Conservation (phyloP, 176 grass and related monocot genomes). For the Elymus sibiricus region DNA sequence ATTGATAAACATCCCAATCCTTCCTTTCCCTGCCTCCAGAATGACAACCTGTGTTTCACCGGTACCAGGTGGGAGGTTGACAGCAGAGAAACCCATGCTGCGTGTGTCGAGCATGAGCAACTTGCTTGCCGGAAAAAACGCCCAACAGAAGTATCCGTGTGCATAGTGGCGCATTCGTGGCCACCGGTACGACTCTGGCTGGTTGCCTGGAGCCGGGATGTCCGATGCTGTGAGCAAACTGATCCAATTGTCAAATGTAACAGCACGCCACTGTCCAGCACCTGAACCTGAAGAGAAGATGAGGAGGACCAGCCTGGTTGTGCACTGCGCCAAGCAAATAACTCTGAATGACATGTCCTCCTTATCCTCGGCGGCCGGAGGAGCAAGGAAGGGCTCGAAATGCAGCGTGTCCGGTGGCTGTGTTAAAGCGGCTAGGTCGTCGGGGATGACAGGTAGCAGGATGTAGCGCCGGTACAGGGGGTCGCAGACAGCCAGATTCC, state of each 20-base stretch:
- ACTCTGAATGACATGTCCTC: slow-evolving; percentile 2
- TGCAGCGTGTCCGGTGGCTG: no score
- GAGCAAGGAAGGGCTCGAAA: slow-evolving; percentile 9
- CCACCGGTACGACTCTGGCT: not conserved
- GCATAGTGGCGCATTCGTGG: not conserved
- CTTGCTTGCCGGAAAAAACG: not conserved
- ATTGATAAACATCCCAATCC: not conserved
- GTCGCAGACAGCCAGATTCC: not conserved
- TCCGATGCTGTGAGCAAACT: not conserved
- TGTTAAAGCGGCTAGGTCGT: not conserved
- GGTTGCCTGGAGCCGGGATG: not conserved
- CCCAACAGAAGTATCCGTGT: slow-evolving; percentile 15
- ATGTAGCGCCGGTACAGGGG: not conserved
- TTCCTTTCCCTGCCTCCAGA: not conserved
- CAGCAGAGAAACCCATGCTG: not conserved
- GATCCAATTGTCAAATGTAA: not conserved
- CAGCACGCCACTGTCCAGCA: no score
- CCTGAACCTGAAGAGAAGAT: not conserved
- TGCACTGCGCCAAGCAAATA: not conserved
- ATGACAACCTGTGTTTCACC: not conserved
- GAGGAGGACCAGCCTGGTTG: not conserved
- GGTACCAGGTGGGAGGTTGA: not conserved
- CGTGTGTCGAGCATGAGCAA: slow-evolving; percentile 8
- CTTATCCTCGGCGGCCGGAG: not conserved
- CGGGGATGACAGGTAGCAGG: not conserved